These are phyloP conservation scores for Quercus berberidifolia DNA, from an alignment of 306 rosid genomes.

Conservation along the genomic window DNA sequence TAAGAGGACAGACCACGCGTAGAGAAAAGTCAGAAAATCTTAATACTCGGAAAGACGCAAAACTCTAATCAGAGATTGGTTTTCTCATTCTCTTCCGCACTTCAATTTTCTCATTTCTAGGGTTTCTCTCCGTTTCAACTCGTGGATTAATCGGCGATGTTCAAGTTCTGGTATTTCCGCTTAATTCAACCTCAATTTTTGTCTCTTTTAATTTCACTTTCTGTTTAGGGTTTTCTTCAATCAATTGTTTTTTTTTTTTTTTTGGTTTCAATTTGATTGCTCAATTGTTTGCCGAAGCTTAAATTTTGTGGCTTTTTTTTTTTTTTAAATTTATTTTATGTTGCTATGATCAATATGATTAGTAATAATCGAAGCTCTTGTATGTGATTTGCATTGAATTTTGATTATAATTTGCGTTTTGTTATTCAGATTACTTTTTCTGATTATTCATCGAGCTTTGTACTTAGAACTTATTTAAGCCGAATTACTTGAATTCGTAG, in stretches of 20 bases:
- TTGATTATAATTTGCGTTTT: background rate
- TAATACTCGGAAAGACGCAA: too few species aligned
- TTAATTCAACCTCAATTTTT: background rate
- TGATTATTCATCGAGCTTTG: background rate
- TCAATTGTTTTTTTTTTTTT: background rate
- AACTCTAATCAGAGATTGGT: too few species aligned
- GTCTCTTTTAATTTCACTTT: background rate
- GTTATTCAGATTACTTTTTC: background rate
- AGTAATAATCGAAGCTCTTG: background rate
- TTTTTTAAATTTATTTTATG: background rate
- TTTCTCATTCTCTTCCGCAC: too few species aligned
- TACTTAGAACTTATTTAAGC: background rate
- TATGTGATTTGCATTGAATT: background rate
- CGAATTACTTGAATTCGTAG: background rate
- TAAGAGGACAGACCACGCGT: too few species aligned
- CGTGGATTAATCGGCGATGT: slow-evolving; percentile 40
- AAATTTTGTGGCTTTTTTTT: background rate
- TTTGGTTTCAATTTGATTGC: background rate
- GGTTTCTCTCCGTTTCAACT: slow-evolving; percentile 13
- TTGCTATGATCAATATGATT: background rate
- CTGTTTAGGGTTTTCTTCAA: slow-evolving; percentile 5
- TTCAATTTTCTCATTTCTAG: background rate
- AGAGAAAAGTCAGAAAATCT: too few species aligned
- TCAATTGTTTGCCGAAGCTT: background rate
- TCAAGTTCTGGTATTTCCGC: slow-evolving; percentile 72